phyloP scores from a whole-genome alignment of 1,284 basidiomycete species.

The Marasmius oreades region DNA sequence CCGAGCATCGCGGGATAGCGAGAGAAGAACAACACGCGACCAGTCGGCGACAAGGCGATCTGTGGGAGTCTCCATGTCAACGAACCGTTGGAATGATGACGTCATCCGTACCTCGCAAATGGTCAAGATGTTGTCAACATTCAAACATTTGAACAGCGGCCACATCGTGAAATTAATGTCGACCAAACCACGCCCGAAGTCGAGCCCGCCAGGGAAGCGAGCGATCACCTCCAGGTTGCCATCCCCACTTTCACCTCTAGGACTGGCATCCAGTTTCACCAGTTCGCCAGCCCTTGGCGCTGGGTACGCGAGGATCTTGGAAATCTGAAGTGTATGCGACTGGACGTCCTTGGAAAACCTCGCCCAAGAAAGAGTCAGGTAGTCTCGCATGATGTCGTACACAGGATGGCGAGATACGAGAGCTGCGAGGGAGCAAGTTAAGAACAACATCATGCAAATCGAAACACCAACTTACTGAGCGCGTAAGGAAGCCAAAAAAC shows the following conservation, averaged over 20 bases:
- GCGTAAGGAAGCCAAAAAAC: constrained; percentile 94
- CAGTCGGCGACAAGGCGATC: constrained; percentile 92
- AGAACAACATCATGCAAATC: constrained; percentile 5
- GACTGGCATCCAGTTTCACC: constrained; percentile 74
- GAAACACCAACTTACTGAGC: constrained; percentile 55
- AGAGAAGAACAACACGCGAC: constrained; percentile 87
- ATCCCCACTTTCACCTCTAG: constrained; percentile 51
- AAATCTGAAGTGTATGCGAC: constrained; percentile 81
- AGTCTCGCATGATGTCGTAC: constrained; percentile 91
- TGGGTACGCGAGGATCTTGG: constrained; percentile 79
- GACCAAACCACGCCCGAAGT: constrained; percentile 79
- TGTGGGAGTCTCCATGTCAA: constrained; percentile 22
- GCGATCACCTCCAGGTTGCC: constrained; percentile 80
- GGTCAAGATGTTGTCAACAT: constrained; percentile 91
- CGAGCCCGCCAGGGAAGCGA: constrained; percentile 80
- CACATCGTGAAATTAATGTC: constrained; percentile 95
- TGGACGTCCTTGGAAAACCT: constrained; percentile 90
- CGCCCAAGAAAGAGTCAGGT: constrained; percentile 89
- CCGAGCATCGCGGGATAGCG: constrained; percentile 91
- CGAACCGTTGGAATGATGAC: not conserved
- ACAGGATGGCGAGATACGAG: constrained; percentile 89
- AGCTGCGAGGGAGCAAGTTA: constrained; percentile 41
- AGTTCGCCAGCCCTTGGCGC: constrained; percentile 85
- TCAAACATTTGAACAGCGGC: constrained; percentile 93
- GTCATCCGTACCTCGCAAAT: constrained; percentile 78